Evolutionary conservation across 495 filamentous ascomycete genomes (phyloP).

Genomic region (Penicillium coprophilum): DNA sequence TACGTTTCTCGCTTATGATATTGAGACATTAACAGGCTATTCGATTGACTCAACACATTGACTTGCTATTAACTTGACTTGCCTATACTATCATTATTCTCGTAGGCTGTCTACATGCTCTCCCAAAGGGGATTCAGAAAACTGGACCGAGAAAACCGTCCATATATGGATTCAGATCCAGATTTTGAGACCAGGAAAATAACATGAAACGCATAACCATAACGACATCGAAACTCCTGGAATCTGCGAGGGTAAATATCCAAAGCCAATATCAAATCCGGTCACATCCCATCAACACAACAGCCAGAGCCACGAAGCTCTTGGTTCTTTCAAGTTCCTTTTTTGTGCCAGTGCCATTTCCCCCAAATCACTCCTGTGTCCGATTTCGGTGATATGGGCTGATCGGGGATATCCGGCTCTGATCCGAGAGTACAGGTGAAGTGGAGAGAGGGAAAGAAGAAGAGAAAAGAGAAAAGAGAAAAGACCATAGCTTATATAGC

Average conservation of each 20-base stretch:
- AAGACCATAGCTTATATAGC: slow-evolving; percentile 3
- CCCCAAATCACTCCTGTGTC: neutral
- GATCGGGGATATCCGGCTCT: neutral
- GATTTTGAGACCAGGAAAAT: slow-evolving; percentile 3
- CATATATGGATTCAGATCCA: slow-evolving; percentile 4
- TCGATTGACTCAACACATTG: too few relatives aligned
- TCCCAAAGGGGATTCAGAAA: too few relatives aligned
- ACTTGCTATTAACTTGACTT: neutral
- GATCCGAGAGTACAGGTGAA: slow-evolving; percentile 1
- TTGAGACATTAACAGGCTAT: too few relatives aligned
- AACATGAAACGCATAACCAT: slow-evolving; percentile 13
- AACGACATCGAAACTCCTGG: slow-evolving; percentile 14
- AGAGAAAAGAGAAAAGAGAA: neutral
- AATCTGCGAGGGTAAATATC: slow-evolving; percentile 11
- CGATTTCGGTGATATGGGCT: neutral
- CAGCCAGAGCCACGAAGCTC: slow-evolving; percentile 2
- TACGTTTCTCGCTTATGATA: too few relatives aligned
- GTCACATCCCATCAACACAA: slow-evolving; percentile 5
- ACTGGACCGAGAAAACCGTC: neutral
- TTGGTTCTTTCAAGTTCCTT: neutral
- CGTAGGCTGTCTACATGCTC: neutral
- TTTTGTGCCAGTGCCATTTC: neutral
- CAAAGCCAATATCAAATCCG: slow-evolving; percentile 9
- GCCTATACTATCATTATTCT: neutral
- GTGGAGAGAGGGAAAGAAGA: neutral